phyloP scores from a whole-genome alignment of 2,329 filamentous ascomycete species.

The Metarhizium sp. region DNA sequence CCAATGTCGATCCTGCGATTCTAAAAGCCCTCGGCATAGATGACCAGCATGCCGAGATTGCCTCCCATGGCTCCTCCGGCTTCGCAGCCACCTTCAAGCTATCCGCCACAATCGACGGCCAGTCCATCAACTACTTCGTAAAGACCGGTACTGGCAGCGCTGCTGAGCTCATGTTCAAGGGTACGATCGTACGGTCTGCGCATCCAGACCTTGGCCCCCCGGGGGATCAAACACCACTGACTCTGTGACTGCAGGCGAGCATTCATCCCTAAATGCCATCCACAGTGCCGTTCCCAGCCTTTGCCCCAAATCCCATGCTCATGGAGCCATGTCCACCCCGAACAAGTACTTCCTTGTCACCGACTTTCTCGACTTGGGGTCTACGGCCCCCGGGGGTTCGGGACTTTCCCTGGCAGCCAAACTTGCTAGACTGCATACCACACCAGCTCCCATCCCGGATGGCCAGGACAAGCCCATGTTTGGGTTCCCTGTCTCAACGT shows the following conservation, averaged over 20 bases:
- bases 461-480: conserved; percentile 55
- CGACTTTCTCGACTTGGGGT: conserved; percentile 65
- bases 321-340: conserved; percentile 51
- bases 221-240: neutral
- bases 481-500: conserved; percentile 77
- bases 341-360: conserved; percentile 54
- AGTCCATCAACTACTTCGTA: conserved; percentile 54
- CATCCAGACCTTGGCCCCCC: neutral
- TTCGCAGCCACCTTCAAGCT: conserved; percentile 60
- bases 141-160: conserved; percentile 56
- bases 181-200: conserved; percentile 23
- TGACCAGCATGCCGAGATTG: conserved; percentile 41
- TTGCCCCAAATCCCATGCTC: conserved; percentile 66
- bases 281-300: conserved; percentile 61
- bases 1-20: conserved; percentile 53
- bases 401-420: conserved; percentile 60
- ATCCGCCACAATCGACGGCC: conserved; percentile 35
- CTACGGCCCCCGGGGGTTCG: conserved; percentile 31
- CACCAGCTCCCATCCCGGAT: conserved; percentile 56
- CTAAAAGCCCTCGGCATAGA: conserved; percentile 51
- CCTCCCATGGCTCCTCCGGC: conserved; percentile 55
- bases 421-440: conserved; percentile 69
- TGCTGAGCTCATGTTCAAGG: conserved; percentile 61
- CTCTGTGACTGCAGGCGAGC: conserved; percentile 50
- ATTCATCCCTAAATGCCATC: conserved; percentile 76